Evolutionary conservation across 768 basidiomycete genomes (phyloP).

Genomic region (Russula sp.): DNA sequence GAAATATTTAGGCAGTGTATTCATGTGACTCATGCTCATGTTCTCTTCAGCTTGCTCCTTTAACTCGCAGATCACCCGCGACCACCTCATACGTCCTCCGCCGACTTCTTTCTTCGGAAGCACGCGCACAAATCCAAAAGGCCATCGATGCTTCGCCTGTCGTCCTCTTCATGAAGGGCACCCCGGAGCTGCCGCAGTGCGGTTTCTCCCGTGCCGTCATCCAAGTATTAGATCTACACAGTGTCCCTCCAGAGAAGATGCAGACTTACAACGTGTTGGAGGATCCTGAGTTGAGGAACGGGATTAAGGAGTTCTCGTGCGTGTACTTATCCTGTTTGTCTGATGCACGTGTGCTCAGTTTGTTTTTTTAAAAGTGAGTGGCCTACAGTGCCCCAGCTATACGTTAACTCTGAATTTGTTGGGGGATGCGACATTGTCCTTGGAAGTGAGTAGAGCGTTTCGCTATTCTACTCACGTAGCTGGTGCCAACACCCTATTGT

Average conservation of each 20-base stretch:
- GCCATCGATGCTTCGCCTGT: slow-evolving; percentile 74
- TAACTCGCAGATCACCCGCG: slow-evolving; percentile 21
- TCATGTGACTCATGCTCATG: not conserved
- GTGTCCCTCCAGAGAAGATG: slow-evolving; percentile 74
- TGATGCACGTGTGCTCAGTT: not conserved
- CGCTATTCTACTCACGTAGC: not conserved
- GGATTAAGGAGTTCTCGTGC: slow-evolving; percentile 96
- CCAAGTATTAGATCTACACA: slow-evolving; percentile 82
- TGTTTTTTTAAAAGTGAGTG: slow-evolving; percentile 59
- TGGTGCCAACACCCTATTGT: slow-evolving; percentile 8
- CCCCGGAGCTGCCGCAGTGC: slow-evolving; percentile 78
- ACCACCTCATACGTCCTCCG: slow-evolving; percentile 27
- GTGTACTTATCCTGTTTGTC: slow-evolving; percentile 32
- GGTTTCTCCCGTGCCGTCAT: slow-evolving; percentile 94
- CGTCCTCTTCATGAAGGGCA: slow-evolving; percentile 99
- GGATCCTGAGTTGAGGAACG: slow-evolving; percentile 73
- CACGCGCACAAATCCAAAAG: slow-evolving; percentile 56
- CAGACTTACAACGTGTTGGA: slow-evolving; percentile 87
- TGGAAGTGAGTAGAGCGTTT: slow-evolving; percentile 55
- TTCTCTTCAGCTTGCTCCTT: slow-evolving; percentile 11
- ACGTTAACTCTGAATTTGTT: slow-evolving; percentile 91
- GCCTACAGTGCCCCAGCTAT: slow-evolving; percentile 97
- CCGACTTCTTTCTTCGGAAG: slow-evolving; percentile 58
- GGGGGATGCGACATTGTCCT: slow-evolving; percentile 96
- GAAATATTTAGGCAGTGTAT: not conserved